Percentiles rank a stretch among this genome's conserved stretches.
These are phyloP conservation scores for Leishmania martiniquensis DNA, from an alignment of 208 protist genomes.

Conservation along the genomic window DNA sequence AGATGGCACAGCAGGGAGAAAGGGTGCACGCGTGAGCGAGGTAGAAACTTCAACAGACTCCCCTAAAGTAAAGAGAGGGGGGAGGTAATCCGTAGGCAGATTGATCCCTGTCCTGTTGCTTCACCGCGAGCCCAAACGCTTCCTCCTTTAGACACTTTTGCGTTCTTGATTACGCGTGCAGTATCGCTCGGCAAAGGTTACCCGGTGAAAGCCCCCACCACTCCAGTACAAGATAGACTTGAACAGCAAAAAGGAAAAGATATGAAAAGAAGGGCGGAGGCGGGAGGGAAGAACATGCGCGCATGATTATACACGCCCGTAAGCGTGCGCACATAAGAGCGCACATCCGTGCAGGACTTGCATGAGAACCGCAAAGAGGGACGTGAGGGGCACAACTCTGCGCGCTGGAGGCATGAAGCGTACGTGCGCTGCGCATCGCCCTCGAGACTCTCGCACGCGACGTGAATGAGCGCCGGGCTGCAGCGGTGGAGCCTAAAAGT, in stretches of 20 bases:
- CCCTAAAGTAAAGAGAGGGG: conserved; percentile 5
- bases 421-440: background rate
- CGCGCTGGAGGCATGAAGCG: background rate
- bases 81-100: background rate
- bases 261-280: too few species aligned
- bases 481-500: background rate
- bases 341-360: background rate
- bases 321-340: background rate
- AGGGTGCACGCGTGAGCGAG: background rate
- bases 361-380: background rate
- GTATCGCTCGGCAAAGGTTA: background rate
- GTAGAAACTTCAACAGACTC: background rate
- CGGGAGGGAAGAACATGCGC: background rate
- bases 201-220: background rate
- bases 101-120: background rate
- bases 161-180: background rate
- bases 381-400: background rate
- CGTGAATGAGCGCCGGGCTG: background rate
- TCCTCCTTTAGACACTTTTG: background rate
- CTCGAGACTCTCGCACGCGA: background rate
- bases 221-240: background rate
- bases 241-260: background rate
- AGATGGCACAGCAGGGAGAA: background rate
- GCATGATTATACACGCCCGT: background rate
- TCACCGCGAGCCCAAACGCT: background rate